phyloP scores from a whole-genome alignment of 83 land plant genomes.

The Diphasiastrum complanatum region DNA sequence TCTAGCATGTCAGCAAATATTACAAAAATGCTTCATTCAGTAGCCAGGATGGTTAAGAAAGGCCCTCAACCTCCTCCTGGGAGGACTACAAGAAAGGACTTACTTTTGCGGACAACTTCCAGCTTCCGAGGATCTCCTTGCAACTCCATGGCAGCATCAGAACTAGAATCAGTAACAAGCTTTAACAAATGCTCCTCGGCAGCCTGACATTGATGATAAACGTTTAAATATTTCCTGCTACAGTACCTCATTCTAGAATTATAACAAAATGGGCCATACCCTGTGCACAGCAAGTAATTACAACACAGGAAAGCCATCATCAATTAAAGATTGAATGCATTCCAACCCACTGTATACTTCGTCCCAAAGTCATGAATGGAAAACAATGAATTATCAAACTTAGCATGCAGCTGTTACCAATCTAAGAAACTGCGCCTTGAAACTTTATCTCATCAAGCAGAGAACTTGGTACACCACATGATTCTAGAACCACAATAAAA shows the following conservation, averaged over 20 bases:
- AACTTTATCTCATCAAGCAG: too few species aligned
- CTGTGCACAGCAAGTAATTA: too few species aligned
- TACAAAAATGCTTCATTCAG: constrained; percentile 1
- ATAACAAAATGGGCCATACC: background rate
- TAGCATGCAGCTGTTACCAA: too few species aligned
- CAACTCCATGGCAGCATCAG: constrained; percentile 48
- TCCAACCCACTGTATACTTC: too few species aligned
- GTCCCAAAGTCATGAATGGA: too few species aligned
- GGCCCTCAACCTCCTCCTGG: background rate
- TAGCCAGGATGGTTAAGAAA: constrained; percentile 3
- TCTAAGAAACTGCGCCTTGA: too few species aligned
- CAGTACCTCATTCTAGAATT: background rate
- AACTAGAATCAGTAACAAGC: constrained; percentile 55
- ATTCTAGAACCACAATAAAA: too few species aligned
- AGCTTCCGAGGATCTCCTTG: constrained; percentile 48
- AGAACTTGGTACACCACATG: too few species aligned
- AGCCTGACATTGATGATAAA: constrained; percentile 18
- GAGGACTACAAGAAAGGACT: constrained; percentile 10
- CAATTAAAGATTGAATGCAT: too few species aligned
- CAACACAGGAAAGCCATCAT: too few species aligned
- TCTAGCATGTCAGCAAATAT: background rate
- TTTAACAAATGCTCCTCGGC: constrained; percentile 50
- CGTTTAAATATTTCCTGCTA: background rate
- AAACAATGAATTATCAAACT: too few species aligned
- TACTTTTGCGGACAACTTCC: constrained; percentile 47